Evolutionary conservation across 768 basidiomycete genomes (phyloP), one percentile per base, ranked within the genome.

Genomic region (Tulasnella sp.): DNA sequence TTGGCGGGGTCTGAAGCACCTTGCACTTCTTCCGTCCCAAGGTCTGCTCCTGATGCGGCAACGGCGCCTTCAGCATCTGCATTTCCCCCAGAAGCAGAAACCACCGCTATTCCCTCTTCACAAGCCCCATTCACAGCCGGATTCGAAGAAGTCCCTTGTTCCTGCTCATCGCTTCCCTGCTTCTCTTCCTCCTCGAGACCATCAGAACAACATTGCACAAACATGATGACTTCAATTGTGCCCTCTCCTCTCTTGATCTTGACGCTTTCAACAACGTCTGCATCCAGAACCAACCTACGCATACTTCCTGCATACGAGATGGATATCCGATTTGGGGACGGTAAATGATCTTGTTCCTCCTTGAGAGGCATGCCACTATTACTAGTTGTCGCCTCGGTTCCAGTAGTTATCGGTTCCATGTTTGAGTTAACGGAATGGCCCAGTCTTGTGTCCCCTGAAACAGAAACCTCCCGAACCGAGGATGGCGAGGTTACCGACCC

Each of bases 221-320:
- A 32, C 41, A 58, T 45, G 5, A 97, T 64, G 21, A 96, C 84
- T 68, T 98, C 94, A 59, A 97, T 88, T 38, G 85, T 83, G 34
- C 89, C 93, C 54, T 89, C 86, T 30, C 78, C 77, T 42, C 96
- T 79, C 70, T 81, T 86, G 9, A 99, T 80, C 65, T 82, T 84
- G 58, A 99, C 76, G 51, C 77, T 78, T 43, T 90, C 82, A 21
- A 98, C 89, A 27, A 87, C 81, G 64, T 86, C 86, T 1, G 95
- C 88, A 70, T 98, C 86, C 60, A 98, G 77, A 26, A 96, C 85
- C 51, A 99, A 76, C 42, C 96, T 79, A 51, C 89, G 77, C 61
- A 85, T 85, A 51, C 91, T 92, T 45, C 85, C 85, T 58, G 92
- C 91, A 71, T 96, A 99, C 0, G 95, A 87, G 70, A 98, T 92